These are phyloP conservation scores for Hondaea fermentalgiana DNA, from an alignment of 108 stramenopile species.

Conservation along the genomic window DNA sequence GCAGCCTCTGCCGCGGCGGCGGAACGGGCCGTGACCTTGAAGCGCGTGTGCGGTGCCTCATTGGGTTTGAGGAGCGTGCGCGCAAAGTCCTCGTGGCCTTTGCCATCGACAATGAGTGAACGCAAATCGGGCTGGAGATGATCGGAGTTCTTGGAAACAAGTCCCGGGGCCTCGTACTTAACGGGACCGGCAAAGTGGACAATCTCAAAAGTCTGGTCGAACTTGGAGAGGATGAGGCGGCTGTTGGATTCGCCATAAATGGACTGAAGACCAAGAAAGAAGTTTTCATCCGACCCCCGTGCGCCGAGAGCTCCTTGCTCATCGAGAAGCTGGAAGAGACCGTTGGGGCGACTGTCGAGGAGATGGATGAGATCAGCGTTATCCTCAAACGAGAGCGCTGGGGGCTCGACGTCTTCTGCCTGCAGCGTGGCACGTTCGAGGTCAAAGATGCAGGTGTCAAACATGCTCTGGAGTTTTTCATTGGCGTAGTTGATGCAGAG, in stretches of 20 bases:
- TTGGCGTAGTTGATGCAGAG: conserved; percentile 51
- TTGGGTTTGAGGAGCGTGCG: not conserved
- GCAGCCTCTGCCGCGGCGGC: not conserved
- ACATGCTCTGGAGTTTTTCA: conserved; percentile 56
- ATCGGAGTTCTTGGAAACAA: conserved; percentile 51
- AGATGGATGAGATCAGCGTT: conserved; percentile 94
- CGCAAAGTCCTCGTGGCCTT: not conserved
- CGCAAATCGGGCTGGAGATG: not conserved
- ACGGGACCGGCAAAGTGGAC: conserved; percentile 43
- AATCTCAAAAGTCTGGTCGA: conserved; percentile 22
- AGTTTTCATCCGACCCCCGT: conserved; percentile 62
- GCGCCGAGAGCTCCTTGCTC: conserved; percentile 68
- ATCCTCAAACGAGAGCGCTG: conserved; percentile 76
- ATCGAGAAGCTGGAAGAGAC: conserved; percentile 51
- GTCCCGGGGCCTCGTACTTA: conserved; percentile 30
- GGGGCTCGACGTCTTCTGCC: conserved; percentile 43
- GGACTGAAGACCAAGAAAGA: not conserved
- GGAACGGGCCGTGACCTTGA: not conserved
- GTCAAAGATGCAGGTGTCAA: conserved; percentile 47
- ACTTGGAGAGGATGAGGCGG: not conserved
- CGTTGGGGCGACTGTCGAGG: conserved; percentile 69
- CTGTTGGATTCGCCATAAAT: not conserved
- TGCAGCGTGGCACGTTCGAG: conserved; percentile 49
- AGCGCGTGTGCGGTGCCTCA: not conserved
- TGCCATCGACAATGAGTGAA: not conserved